Evolutionary conservation across 2,329 filamentous ascomycete species (phyloP).

Genomic region (Fusarium camptoceras): DNA sequence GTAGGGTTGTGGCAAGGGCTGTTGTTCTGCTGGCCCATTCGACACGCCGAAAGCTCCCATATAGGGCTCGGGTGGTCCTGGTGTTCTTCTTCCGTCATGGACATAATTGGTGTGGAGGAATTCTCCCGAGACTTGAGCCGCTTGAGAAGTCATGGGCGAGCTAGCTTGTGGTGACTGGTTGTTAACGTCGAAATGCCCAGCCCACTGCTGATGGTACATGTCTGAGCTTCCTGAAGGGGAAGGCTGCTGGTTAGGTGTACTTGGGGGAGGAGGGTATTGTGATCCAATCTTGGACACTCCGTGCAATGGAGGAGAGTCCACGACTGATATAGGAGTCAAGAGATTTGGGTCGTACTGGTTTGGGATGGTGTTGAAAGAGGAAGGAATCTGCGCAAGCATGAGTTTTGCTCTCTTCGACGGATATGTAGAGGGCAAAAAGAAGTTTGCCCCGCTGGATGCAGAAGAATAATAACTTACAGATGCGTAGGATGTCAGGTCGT

Average conservation of each 20-base stretch:
- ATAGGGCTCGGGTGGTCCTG: conserved; percentile 53
- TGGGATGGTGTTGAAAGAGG: conserved; percentile 49
- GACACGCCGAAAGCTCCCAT: conserved; percentile 54
- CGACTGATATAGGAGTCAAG: conserved; percentile 64
- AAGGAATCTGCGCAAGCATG: conserved; percentile 37
- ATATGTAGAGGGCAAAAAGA: not conserved
- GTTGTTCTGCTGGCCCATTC: conserved; percentile 44
- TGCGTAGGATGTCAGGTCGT: conserved; percentile 49
- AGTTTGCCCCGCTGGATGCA: not conserved
- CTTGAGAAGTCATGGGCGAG: conserved; percentile 60
- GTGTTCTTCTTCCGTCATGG: conserved; percentile 54
- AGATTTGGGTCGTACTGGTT: conserved; percentile 58
- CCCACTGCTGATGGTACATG: conserved; percentile 58
- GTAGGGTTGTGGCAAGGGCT: conserved; percentile 46
- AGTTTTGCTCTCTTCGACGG: conserved; percentile 8
- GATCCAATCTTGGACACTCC: conserved; percentile 58
- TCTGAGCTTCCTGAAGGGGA: conserved; percentile 62
- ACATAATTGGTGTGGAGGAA: conserved; percentile 54
- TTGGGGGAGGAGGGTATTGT: conserved; percentile 55
- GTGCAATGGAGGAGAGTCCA: conserved; percentile 61
- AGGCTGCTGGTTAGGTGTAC: conserved; percentile 56
- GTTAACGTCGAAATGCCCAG: conserved; percentile 56
- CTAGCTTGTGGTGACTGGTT: conserved; percentile 56
- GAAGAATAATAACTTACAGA: conserved; percentile 46
- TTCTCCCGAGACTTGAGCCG: conserved; percentile 51